Base-by-base conservation (phyloP, 495 filamentous ascomycete species). In the Pseudoneurospora amorphoporcata region DNA sequence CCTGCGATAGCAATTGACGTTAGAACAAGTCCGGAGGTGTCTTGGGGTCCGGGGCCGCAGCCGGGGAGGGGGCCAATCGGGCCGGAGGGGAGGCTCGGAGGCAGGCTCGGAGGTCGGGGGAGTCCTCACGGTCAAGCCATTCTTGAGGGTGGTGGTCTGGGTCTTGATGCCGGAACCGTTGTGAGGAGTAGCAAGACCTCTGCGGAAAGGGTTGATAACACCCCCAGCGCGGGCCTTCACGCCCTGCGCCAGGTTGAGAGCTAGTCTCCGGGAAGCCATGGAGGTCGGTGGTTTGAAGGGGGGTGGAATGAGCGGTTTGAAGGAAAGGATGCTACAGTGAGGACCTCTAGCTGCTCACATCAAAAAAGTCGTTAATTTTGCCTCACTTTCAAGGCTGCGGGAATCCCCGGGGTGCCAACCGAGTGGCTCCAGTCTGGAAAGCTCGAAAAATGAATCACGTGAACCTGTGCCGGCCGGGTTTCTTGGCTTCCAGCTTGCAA, bases 221-320 rank as follows among this genome's bases (percentile, higher is more conserved):
- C 78, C 76, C 72, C 90, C 91, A 80, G 91, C 88, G 81, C 91
- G 92, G 85, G 83, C 91, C 84, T 92, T 92, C 83, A 96, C 86
- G 85, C 91, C 90, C 87, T 92, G 89, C 83, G 93, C 88, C 76
- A 98, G 87, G 86, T 92, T 94, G 77, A 94, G 86, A 81, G 94
- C 94, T 83, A 98, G 88, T 87, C 92, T 92, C 88, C 93, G 88
- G 81, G 94, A 97, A 86, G 94, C 94, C 94, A 98, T 98, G 86
- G 87, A 80, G 82, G 79, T 76, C 77, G 79, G 80, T 81, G 79
- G 76, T 78, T 74, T 72, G 77, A 73, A 39, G 73, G 73, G 68
- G 73, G 76, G 73, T 72, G 75, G 76, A 78, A 75, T 84, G 83
- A 83, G 84, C 77, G 81, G 83, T 85, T 85, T 84, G 81, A 82